These are phyloP conservation scores for Boletales sp. DNA, from an alignment of 768 basidiomycete species.

Conservation along the genomic window DNA sequence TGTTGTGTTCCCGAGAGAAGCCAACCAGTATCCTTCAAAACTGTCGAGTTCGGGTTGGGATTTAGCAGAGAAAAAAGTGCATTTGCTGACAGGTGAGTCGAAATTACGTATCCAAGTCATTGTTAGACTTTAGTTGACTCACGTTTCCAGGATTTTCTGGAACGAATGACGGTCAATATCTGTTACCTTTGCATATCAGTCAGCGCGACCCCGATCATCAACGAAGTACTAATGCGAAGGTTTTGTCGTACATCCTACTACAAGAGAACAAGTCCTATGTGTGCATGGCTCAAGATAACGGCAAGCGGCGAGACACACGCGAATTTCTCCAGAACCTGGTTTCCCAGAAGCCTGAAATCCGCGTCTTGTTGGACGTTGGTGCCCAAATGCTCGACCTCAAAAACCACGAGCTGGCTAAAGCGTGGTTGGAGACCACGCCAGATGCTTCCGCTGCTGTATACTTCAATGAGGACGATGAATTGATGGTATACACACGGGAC, in stretches of 20 bases:
- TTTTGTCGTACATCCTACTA: slow-evolving; percentile 16
- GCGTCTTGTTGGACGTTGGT: slow-evolving; percentile 49
- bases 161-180: slow-evolving; percentile 36
- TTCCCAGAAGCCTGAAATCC: slow-evolving; percentile 30
- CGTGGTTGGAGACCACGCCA: slow-evolving; percentile 34
- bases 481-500: slow-evolving; percentile 33
- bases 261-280: slow-evolving; percentile 19
- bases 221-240: slow-evolving; percentile 7
- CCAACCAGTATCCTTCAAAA: slow-evolving; percentile 18
- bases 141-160: slow-evolving; percentile 32
- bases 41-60: slow-evolving; percentile 18
- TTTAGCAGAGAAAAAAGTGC: background rate
- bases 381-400: slow-evolving; percentile 51
- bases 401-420: slow-evolving; percentile 36
- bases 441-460: slow-evolving; percentile 22
- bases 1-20: slow-evolving; percentile 45
- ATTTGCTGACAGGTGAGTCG: slow-evolving; percentile 1
- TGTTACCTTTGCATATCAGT: slow-evolving; percentile 27
- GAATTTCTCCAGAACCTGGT: slow-evolving; percentile 31
- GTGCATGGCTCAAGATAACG: background rate
- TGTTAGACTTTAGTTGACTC: slow-evolving; percentile 8
- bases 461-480: slow-evolving; percentile 11
- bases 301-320: slow-evolving; percentile 8
- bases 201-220: slow-evolving; percentile 20
- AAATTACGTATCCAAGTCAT: background rate